phyloP scores from a whole-genome alignment of 139 green algal genomes.

The Nannochloris sp. region DNA sequence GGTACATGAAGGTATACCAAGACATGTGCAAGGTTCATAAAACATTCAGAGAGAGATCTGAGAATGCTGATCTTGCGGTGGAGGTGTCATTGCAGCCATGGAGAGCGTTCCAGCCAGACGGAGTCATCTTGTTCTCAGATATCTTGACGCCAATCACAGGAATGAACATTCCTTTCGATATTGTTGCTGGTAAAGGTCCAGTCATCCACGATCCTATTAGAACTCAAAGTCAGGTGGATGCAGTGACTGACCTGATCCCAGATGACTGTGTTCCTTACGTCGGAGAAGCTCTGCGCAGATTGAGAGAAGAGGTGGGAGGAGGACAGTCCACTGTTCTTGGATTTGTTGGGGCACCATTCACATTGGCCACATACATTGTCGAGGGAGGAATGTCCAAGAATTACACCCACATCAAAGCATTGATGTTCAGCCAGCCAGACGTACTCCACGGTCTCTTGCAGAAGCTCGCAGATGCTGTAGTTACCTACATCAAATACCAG shows the following conservation, averaged over 20 bases:
- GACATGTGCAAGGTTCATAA: conserved; percentile 86
- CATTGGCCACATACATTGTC: conserved; percentile 89
- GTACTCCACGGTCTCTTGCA: conserved; percentile 49
- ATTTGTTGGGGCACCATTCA: conserved; percentile 91
- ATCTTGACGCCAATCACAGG: conserved; percentile 84
- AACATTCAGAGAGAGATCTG: conserved; percentile 83
- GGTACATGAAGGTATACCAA: conserved; percentile 95
- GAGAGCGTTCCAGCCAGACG: conserved; percentile 85
- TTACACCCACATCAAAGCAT: conserved; percentile 79
- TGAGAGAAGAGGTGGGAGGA: conserved; percentile 56
- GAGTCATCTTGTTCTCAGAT: conserved; percentile 92
- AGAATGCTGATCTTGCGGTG: conserved; percentile 82
- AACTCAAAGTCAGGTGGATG: conserved; percentile 76
- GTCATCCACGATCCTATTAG: conserved; percentile 85
- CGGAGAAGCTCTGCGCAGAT: conserved; percentile 65
- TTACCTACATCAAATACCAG: conserved; percentile 87
- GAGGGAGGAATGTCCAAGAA: conserved; percentile 78
- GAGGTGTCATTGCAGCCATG: conserved; percentile 90
- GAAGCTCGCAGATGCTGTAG: conserved; percentile 79
- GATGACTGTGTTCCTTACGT: conserved; percentile 70
- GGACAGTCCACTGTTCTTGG: conserved; percentile 73
- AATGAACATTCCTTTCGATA: conserved; percentile 96
- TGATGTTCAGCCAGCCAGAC: conserved; percentile 71
- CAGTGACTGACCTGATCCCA: conserved; percentile 59
- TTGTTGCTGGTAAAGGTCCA: conserved; percentile 66